Evolutionary conservation across 2,329 filamentous ascomycete species (phyloP), one percentile per base, ranked within the genome.

Genomic region (Pyrenochaeta sp.): DNA sequence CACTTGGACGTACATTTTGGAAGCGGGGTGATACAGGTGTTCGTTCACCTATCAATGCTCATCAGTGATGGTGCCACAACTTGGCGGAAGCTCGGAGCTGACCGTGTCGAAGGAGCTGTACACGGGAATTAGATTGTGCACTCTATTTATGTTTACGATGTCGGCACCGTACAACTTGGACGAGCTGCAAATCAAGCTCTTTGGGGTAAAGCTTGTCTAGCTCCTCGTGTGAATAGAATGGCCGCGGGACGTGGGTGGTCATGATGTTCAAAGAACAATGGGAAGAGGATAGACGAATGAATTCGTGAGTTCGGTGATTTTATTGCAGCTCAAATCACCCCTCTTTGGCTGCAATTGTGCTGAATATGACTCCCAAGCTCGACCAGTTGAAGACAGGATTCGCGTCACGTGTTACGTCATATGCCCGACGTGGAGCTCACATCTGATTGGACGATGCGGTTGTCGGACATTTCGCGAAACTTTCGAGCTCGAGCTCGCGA

Each of bases 21-120:
- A 99, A 96, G 26, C 94, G 87, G n/a, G 89, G 81, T 44, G 85
- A 88, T 19, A 97, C 89, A 19, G 93, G 93, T 6, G 87, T 93
- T 44, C 93, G 86, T 76, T 88, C 85, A 55, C 82, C 81, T 82
- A 50, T n/a, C 38, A 30, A 26, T 8, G 35, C n/a, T 15, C 20
- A 35, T 41, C 42, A 48, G 26, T 43, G 44, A 18, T 44, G 20
- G 20, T 18, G 17, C 28, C 17, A 26, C 7, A 39, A 13, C 15
- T 21, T 2, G n/a, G n/a, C 19, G 11, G 14, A 22, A 9, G 26
- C 8, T 21, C 18, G 6, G 28, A 24, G 37, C 59, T 34, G 19
- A 71, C 69, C 73, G 66, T 74, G 72, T 19, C 72, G 68, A 29
- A 74, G 61, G 27, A 74, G 53, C 69, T 72, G 22, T 20, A 21